phyloP scores from a whole-genome alignment of 169 alveolate species.

The Eimeria necatrix region DNA sequence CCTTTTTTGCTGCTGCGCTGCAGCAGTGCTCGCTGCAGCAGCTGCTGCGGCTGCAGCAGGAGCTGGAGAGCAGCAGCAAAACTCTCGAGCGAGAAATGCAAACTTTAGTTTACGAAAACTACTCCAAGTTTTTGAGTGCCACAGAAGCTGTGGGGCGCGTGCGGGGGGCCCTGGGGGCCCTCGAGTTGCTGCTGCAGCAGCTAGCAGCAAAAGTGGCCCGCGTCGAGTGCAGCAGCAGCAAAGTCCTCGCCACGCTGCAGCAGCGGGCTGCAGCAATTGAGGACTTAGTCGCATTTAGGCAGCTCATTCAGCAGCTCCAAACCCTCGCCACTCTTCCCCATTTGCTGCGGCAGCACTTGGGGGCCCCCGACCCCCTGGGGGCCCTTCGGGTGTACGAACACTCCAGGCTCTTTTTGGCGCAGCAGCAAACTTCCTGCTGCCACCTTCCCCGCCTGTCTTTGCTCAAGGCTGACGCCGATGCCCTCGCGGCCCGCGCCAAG shows the following conservation, averaged over 20 bases:
- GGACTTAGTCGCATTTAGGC: conserved; percentile 71
- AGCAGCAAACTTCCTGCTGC: conserved; percentile 41
- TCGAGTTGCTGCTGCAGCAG: conserved; percentile 82
- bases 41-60: conserved; percentile 49
- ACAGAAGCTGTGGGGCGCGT: conserved; percentile 90
- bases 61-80: conserved; percentile 84
- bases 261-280: conserved; percentile 70
- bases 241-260: conserved; percentile 31
- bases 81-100: conserved; percentile 89
- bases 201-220: conserved; percentile 57
- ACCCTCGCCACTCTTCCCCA: conserved; percentile 62
- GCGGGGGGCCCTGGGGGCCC: conserved; percentile 82
- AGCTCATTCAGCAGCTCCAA: conserved; percentile 74
- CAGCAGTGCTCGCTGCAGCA: conserved; percentile 42
- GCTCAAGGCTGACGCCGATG: conserved; percentile 28
- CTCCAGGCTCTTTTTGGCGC: conserved; percentile 34
- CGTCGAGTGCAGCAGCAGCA: conserved; percentile 73
- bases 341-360: conserved; percentile 52
- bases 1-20: conserved; percentile 75
- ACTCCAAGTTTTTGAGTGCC: conserved; percentile 92
- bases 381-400: conserved; percentile 67
- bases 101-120: conserved; percentile 93
- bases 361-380: background rate
- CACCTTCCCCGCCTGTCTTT: conserved; percentile 49
- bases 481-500: background rate